phyloP scores from a whole-genome alignment of 768 basidiomycete species.

The Filobasidium wieringae region DNA sequence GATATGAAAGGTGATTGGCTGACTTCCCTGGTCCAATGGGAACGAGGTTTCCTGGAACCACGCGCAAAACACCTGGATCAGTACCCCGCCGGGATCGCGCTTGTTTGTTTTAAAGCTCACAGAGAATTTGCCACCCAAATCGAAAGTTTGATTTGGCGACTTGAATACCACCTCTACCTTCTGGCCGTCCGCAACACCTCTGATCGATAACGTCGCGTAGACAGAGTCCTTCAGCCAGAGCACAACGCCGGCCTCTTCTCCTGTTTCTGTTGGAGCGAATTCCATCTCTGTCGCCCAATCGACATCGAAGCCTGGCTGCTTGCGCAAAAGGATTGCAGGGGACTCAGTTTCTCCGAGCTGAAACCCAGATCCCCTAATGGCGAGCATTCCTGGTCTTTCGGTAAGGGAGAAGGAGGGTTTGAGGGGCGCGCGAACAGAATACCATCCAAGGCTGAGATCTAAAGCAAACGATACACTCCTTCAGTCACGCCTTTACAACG shows the following conservation, averaged over 20 bases:
- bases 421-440: slow-evolving; percentile 18
- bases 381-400: slow-evolving; percentile 9
- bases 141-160: not conserved
- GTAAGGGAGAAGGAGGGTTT: slow-evolving; percentile 2
- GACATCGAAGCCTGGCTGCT: slow-evolving; percentile 12
- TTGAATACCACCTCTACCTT: not conserved
- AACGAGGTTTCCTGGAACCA: slow-evolving; percentile 3
- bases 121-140: not conserved
- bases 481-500: not conserved
- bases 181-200: slow-evolving; percentile 8
- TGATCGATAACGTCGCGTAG: slow-evolving; percentile 7
- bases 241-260: slow-evolving; percentile 13
- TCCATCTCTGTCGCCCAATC: slow-evolving; percentile 4
- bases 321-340: slow-evolving; percentile 10
- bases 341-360: slow-evolving; percentile 6
- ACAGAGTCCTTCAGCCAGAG: slow-evolving; percentile 9
- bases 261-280: not conserved
- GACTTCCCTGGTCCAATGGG: not conserved
- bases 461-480: not conserved
- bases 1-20: not conserved
- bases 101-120: too few relatives aligned
- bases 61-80: not conserved
- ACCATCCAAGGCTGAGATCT: slow-evolving; percentile 17
- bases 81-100: not conserved
- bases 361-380: slow-evolving; percentile 13